Evolutionary conservation across 169 alveolate species (phyloP).

Genomic region (Eimeria maxima): DNA sequence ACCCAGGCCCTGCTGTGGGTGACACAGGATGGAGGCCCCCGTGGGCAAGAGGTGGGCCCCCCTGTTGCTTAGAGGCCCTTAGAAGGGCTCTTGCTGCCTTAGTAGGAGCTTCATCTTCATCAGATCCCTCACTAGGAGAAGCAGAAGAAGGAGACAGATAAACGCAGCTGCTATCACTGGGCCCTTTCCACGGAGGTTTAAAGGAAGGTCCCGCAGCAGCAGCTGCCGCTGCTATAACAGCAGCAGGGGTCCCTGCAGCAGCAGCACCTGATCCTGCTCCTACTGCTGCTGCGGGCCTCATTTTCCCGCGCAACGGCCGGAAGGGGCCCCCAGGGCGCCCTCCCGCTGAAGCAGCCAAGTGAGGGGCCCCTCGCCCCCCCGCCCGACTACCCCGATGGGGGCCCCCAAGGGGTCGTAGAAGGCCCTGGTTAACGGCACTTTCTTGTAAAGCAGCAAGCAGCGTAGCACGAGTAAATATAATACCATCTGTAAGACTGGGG

Average conservation of each 20-base stretch:
- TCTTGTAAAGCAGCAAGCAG: not conserved
- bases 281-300: not conserved
- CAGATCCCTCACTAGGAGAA: slow-evolving; percentile 19
- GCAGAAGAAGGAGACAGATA: slow-evolving; percentile 43
- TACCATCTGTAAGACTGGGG: not conserved
- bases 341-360: not conserved
- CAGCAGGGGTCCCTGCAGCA: not conserved
- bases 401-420: no score
- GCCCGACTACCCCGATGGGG: not conserved
- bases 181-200: slow-evolving; percentile 59
- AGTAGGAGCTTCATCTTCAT: slow-evolving; percentile 60
- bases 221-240: slow-evolving; percentile 1
- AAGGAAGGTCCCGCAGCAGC: not conserved
- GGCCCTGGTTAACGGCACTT: not conserved
- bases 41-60: not conserved
- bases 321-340: not conserved
- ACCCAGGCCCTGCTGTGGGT: not conserved
- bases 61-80: not conserved
- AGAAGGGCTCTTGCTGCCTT: slow-evolving; percentile 19
- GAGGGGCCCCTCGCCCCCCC: slow-evolving; percentile 29
- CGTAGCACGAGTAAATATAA: not conserved
- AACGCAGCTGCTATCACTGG: slow-evolving; percentile 38
- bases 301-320: not conserved
- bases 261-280: not conserved
- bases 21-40: not conserved